Conservation (phyloP, 768 basidiomycete species). For the Panaeolus cyanescens region DNA sequence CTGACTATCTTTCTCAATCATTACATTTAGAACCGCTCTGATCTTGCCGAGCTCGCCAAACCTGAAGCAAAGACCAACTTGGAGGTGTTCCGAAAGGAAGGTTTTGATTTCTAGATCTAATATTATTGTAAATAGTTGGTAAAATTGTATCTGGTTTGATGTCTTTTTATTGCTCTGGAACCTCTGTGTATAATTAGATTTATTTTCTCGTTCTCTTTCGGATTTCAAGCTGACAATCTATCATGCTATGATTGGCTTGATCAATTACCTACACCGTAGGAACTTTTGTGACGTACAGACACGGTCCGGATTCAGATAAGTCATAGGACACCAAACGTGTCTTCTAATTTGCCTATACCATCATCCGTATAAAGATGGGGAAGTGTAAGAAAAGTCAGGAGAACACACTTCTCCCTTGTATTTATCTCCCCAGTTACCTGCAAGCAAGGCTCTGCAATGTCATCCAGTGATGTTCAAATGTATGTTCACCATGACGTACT, state of each 20-base stretch:
- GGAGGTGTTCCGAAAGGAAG: slow-evolving; percentile 75
- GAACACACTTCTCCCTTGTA: not conserved
- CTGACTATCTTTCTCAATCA: slow-evolving; percentile 6
- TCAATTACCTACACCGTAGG: no score
- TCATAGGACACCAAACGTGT: slow-evolving; percentile 1
- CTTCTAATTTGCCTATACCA: not conserved
- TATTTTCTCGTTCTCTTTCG: not conserved
- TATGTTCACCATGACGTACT: slow-evolving; percentile 20
- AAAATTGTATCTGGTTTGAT: not conserved
- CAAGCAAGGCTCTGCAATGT: slow-evolving; percentile 34
- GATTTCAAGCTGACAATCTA: not conserved
- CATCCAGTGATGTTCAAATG: slow-evolving; percentile 60
- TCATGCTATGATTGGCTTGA: not conserved
- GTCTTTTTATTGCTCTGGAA: not conserved
- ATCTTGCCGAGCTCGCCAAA: slow-evolving; percentile 78
- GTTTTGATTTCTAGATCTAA: slow-evolving; percentile 80
- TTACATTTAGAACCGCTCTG: slow-evolving; percentile 65
- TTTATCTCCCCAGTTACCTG: not conserved
- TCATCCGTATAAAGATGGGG: slow-evolving; percentile 1
- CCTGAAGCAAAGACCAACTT: slow-evolving; percentile 62
- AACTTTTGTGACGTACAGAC: not conserved
- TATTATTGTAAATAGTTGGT: slow-evolving; percentile 11
- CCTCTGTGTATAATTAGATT: not conserved
- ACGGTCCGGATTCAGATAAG: not conserved
- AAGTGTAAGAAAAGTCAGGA: not conserved